phyloP scores from a whole-genome alignment of 805 yeast species.

The Lachancea nothofagi region DNA sequence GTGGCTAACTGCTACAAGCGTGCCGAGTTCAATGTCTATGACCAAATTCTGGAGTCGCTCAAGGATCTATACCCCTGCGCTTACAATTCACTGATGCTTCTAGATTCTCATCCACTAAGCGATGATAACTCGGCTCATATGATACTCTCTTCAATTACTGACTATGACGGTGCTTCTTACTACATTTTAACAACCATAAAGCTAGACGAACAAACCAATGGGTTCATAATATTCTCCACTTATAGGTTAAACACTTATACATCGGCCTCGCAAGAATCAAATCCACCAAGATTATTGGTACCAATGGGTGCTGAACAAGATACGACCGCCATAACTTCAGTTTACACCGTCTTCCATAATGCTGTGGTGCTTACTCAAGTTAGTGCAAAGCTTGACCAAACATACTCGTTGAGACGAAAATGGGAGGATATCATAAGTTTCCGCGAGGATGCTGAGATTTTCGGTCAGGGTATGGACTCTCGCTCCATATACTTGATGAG shows the following conservation, averaged over 20 bases:
- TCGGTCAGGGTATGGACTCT: constrained; percentile 56
- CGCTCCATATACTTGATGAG: constrained; percentile 45
- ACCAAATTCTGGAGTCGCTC: constrained; percentile 37
- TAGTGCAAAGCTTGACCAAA: constrained; percentile 34
- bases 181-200: constrained; percentile 51
- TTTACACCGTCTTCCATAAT: constrained; percentile 53
- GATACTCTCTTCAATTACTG: constrained; percentile 43
- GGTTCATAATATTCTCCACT: constrained; percentile 54
- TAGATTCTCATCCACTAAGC: constrained; percentile 54
- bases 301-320: constrained; percentile 38
- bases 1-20: constrained; percentile 39
- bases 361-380: constrained; percentile 65
- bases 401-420: constrained; percentile 37
- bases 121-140: constrained; percentile 40
- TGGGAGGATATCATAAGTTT: constrained; percentile 82
- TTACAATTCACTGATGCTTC: constrained; percentile 43
- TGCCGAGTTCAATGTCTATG: constrained; percentile 34
- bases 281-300: constrained; percentile 45
- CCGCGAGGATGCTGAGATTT: constrained; percentile 44
- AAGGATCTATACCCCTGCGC: constrained; percentile 49
- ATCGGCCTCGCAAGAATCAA: constrained; percentile 19
- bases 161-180: constrained; percentile 30
- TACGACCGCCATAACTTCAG: constrained; percentile 33
- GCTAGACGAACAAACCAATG: constrained; percentile 41
- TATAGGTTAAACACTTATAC: constrained; percentile 55